Base-by-base conservation (phyloP, 495 filamentous ascomycete species). In the Pyrenula aspistea region DNA sequence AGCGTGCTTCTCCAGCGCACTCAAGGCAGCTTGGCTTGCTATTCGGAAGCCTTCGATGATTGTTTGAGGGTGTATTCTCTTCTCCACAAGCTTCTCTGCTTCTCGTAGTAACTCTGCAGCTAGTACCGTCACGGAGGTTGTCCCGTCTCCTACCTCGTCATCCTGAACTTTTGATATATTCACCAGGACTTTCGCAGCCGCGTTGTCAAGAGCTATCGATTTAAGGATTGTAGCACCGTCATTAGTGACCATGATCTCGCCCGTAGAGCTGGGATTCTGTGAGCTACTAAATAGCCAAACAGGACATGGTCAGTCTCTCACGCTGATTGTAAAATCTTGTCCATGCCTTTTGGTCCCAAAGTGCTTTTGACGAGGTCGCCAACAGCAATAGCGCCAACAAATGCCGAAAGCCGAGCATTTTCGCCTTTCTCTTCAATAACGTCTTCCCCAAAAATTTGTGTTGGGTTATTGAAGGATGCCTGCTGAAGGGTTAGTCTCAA, bases 121-220 rank as follows among this genome's bases (percentile, higher is more conserved):
- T 59, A 98, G 76, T 12, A 98, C 94, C 24, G 93, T 84, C 19
- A 98, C 93, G 23, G 84, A 87, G 23, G 87, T 91, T 24, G 93
- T 98, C 10, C 93, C 93, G 64, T 98, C 93, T 62, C 93, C 93
- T 22, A 97, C 93, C 66, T 97, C 94, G 68, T 98, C 93, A 66
- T 98, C 93, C 68, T 98, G 93, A 2, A 98, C 93, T 74, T 98
- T 98, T 53, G 93, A 97, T 66, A 98, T 97, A 69, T 98, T 98
- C 61, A 98, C 93, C 51, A 98, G 81, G 52, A 77, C 74, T 74
- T 98, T 98, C 22, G 93, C 93, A 0, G 93, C 93, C 21, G 93
- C 93, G 70, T 98, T 98, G 68, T 98, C 93, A 63, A 98, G 83
- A n/a, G 93, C 94, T 72, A 98, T 98, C 12, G 92, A 86, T 70